Conservation (phyloP, 305 asterid genomes). For the Petunia hybrid region DNA sequence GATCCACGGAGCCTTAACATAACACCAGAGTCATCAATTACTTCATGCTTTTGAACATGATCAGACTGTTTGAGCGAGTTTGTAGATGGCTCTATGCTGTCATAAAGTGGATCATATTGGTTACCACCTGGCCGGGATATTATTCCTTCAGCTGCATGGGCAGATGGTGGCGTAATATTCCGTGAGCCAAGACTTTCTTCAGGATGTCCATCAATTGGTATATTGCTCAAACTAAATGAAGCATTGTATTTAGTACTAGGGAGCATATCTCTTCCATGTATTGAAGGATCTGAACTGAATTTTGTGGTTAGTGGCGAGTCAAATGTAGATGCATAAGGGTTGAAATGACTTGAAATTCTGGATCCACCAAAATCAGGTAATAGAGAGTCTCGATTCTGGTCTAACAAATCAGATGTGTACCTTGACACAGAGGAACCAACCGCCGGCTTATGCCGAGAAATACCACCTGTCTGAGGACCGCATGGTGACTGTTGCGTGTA, state of each 20-base stretch:
- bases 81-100: constrained; percentile 80
- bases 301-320: constrained; percentile 66
- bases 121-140: constrained; percentile 54
- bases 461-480: constrained; percentile 47
- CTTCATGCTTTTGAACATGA: constrained; percentile 52
- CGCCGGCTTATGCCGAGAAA: constrained; percentile 49
- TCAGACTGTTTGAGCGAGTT: constrained; percentile 56
- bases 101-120: constrained; percentile 90
- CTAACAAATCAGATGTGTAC: constrained; percentile 52
- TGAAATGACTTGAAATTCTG: constrained; percentile 58
- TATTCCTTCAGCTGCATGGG: constrained; percentile 44
- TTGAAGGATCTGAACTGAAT: constrained; percentile 51
- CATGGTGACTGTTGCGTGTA: constrained; percentile 49
- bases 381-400: constrained; percentile 52
- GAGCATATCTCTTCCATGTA: constrained; percentile 52
- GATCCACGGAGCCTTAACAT: constrained; percentile 57
- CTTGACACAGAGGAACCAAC: constrained; percentile 53
- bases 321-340: constrained; percentile 75
- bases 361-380: constrained; percentile 53
- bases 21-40: constrained; percentile 63
- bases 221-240: constrained; percentile 51
- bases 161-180: constrained; percentile 50
- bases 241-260: constrained; percentile 46
- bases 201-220: constrained; percentile 45
- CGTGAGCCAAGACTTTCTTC: constrained; percentile 48